phyloP scores from a whole-genome alignment of 805 yeast species.

The Lachancea quebecensis region DNA sequence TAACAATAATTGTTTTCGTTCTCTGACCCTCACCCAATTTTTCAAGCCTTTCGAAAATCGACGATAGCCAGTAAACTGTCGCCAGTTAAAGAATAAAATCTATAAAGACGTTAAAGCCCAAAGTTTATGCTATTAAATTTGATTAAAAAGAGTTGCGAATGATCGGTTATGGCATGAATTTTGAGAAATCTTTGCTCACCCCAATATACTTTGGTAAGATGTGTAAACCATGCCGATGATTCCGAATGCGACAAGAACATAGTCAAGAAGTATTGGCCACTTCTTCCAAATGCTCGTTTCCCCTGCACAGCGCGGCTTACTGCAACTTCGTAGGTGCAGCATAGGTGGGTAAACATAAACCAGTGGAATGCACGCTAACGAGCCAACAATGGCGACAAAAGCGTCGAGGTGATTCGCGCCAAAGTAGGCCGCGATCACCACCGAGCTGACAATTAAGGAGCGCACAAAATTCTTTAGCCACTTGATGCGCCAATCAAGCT shows the following conservation, averaged over 20 bases:
- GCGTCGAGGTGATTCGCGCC: constrained; percentile 66
- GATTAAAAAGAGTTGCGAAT: neutral
- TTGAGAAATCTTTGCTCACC: constrained; percentile 3
- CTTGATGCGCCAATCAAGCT: constrained; percentile 43
- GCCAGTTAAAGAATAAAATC: too few species aligned
- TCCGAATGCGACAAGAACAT: constrained; percentile 48
- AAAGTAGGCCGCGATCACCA: constrained; percentile 52
- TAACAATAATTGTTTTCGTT: neutral
- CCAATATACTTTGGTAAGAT: constrained; percentile 47
- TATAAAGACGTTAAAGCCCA: too few species aligned
- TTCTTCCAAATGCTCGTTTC: constrained; percentile 13
- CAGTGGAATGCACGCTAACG: constrained; percentile 79
- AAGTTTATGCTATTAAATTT: too few species aligned
- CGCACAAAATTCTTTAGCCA: constrained; percentile 64
- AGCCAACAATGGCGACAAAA: constrained; percentile 75
- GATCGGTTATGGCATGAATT: neutral
- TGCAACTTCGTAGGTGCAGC: constrained; percentile 54
- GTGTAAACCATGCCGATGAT: constrained; percentile 59
- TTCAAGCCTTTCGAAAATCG: too few species aligned
- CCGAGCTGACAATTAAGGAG: constrained; percentile 43
- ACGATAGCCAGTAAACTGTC: too few species aligned
- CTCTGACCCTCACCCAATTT: neutral
- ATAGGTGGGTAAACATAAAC: constrained; percentile 83
- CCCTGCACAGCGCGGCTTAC: constrained; percentile 20
- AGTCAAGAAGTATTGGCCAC: constrained; percentile 40